phyloP scores from a whole-genome alignment of 2,329 filamentous ascomycete genomes.

The Pseudogymnoascus sp. region DNA sequence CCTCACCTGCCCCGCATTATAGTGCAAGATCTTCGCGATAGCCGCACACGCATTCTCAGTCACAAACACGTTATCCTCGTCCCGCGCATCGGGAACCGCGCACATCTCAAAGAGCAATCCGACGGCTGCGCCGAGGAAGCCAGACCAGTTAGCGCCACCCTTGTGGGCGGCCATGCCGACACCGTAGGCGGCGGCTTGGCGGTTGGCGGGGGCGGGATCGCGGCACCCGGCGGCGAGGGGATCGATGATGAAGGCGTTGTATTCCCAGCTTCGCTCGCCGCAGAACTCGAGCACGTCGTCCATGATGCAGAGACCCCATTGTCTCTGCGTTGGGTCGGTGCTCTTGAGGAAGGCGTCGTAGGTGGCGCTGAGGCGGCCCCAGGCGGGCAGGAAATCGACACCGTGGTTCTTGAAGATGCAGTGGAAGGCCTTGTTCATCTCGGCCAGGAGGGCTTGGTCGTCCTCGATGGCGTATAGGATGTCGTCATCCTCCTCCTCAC shows the following conservation, averaged over 20 bases:
- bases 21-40: constrained; percentile 94
- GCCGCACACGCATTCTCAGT: constrained; percentile 96
- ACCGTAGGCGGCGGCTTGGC: constrained; percentile 92
- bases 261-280: constrained; percentile 78
- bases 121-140: constrained; percentile 74
- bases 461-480: constrained; percentile 89
- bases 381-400: constrained; percentile 72
- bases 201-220: constrained; percentile 80
- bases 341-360: constrained; percentile 82
- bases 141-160: constrained; percentile 78
- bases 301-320: constrained; percentile 99
- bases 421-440: constrained; percentile 99
- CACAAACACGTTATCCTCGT: constrained; percentile 90
- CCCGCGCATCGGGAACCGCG: constrained; percentile 71
- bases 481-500: constrained; percentile 83
- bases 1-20: constrained; percentile 68
- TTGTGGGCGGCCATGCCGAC: constrained; percentile 93
- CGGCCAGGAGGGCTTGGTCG: constrained; percentile 89
- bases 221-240: constrained; percentile 81
- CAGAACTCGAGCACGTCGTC: constrained; percentile 98
- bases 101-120: constrained; percentile 80
- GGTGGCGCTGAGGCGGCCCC: constrained; percentile 77
- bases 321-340: constrained; percentile 78
- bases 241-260: constrained; percentile 76
- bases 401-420: constrained; percentile 98